These are phyloP conservation scores for Tricholoma flavovirens DNA, from an alignment of 768 basidiomycete species.

Conservation along the genomic window DNA sequence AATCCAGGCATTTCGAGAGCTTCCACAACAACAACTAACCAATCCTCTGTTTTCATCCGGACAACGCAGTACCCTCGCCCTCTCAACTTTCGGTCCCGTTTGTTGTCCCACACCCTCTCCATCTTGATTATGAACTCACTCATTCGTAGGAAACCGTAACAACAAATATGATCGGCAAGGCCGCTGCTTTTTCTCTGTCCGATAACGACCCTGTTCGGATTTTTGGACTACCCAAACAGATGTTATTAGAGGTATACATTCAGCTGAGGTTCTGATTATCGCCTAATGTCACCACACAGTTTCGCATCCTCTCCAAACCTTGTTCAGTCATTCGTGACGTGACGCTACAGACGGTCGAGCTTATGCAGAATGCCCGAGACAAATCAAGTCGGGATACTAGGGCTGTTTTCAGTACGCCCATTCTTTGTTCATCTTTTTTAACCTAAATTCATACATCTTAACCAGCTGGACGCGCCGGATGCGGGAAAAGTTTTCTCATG, in stretches of 20 bases:
- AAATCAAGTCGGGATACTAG: constrained; percentile 47
- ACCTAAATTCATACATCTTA: constrained; percentile 8
- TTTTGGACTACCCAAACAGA: constrained; percentile 67
- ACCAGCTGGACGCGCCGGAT: constrained; percentile 68
- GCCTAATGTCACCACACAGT: constrained; percentile 32
- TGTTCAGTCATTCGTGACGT: constrained; percentile 66
- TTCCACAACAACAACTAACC: constrained; percentile 32
- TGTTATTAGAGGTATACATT: constrained; percentile 62
- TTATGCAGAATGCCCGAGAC: constrained; percentile 45
- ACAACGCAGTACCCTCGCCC: constrained; percentile 24
- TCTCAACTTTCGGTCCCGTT: constrained; percentile 42
- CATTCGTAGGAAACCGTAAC: constrained; percentile 11
- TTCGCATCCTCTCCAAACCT: constrained; percentile 62
- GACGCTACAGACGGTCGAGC: constrained; percentile 51
- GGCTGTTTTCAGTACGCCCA: constrained; percentile 57
- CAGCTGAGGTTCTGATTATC: not conserved
- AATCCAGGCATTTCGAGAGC: constrained; percentile 37
- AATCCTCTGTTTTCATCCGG: constrained; percentile 38
- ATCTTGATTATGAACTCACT: constrained; percentile 14
- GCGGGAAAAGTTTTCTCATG: constrained; percentile 76
- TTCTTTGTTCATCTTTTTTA: not conserved
- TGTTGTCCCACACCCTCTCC: constrained; percentile 9
- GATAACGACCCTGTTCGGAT: constrained; percentile 48
- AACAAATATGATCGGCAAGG: constrained; percentile 34
- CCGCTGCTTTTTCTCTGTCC: constrained; percentile 37